phyloP scores from a whole-genome alignment of 2,329 filamentous ascomycete species.

The Aureobasidium sp. region DNA sequence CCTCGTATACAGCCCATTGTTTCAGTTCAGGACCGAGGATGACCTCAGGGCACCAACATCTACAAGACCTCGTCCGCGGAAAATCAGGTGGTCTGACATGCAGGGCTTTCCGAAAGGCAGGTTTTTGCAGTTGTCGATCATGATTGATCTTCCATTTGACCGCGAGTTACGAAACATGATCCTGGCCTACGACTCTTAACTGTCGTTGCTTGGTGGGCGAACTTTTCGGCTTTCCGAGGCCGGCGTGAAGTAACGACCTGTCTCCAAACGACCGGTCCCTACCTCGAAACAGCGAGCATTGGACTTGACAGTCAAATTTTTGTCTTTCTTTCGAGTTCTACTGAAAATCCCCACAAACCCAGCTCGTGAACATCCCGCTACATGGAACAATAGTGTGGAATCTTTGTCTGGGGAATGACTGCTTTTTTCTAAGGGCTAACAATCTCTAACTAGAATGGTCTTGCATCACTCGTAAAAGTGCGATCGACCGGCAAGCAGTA shows the following conservation, averaged over 20 bases:
- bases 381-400: constrained; percentile 4
- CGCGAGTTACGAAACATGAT: not conserved
- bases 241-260: not conserved
- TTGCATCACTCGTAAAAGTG: not conserved
- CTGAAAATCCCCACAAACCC: not conserved
- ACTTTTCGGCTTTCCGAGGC: not conserved
- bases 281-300: not conserved
- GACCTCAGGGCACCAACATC: not conserved
- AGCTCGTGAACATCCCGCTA: not conserved
- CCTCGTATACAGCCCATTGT: not conserved
- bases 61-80: too few relatives aligned
- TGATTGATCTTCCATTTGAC: not conserved
- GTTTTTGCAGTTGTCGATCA: not conserved
- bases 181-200: not conserved
- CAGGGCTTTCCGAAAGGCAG: not conserved
- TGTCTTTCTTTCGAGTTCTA: not conserved
- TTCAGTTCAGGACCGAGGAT: not conserved
- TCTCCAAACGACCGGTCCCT: not conserved
- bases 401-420: not conserved
- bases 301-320: not conserved
- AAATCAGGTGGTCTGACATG: not conserved
- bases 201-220: not conserved
- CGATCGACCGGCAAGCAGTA: constrained; percentile 4
- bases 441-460: not conserved
- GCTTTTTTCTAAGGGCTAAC: not conserved